phyloP scores from a whole-genome alignment of 2,329 filamentous ascomycete genomes.

The Nemania diffusa region DNA sequence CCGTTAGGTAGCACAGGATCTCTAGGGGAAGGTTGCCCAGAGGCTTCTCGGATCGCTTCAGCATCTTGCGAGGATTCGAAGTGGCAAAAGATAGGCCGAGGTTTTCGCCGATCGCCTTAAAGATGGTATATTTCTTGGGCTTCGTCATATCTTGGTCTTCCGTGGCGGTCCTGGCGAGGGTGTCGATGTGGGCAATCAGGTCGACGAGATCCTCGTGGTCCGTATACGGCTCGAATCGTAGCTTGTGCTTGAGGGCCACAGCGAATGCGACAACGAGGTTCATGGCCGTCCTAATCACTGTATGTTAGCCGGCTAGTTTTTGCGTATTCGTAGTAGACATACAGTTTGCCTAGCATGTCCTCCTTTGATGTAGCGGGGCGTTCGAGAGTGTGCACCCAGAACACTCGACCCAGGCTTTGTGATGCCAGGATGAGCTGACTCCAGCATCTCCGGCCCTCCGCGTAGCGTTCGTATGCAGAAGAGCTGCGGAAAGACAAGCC shows the following conservation, averaged over 20 bases:
- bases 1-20: conserved; percentile 76
- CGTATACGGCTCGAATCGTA: conserved; percentile 85
- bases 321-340: conserved; percentile 15
- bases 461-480: conserved; percentile 78
- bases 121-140: conserved; percentile 58
- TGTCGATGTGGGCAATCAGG: conserved; percentile 77
- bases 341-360: conserved; percentile 72
- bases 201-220: conserved; percentile 79
- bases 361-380: conserved; percentile 69
- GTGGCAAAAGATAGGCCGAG: conserved; percentile 80
- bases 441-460: conserved; percentile 72
- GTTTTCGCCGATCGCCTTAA: conserved; percentile 76
- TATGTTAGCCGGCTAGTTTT: conserved; percentile 9
- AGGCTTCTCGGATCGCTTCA: conserved; percentile 78
- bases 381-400: conserved; percentile 82
- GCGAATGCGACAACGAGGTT: conserved; percentile 83
- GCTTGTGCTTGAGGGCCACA: conserved; percentile 81
- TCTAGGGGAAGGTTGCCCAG: conserved; percentile 87
- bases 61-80: conserved; percentile 79
- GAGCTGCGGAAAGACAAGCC: conserved; percentile 81
- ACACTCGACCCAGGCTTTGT: conserved; percentile 76
- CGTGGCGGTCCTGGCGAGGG: conserved; percentile 71
- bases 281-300: conserved; percentile 65
- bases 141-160: conserved; percentile 55
- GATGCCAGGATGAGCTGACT: conserved; percentile 68